These are phyloP conservation scores for Kalmusia sp. DNA, from an alignment of 2,329 filamentous ascomycete species.

Conservation along the genomic window DNA sequence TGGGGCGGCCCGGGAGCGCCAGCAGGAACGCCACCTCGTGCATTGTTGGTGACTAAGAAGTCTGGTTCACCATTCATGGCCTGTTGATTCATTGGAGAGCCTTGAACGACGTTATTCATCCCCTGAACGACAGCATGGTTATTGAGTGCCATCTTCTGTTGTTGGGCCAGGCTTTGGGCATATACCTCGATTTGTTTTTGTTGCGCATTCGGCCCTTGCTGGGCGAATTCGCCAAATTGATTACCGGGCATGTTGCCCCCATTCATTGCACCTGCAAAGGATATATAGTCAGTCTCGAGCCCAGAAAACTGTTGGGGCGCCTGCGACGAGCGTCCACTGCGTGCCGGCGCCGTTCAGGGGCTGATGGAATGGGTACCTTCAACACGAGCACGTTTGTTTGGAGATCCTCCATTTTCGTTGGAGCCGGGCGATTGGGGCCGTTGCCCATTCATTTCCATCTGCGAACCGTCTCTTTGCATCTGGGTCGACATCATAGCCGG, in stretches of 20 bases:
- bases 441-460: conserved; percentile 80
- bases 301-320: conserved; percentile 60
- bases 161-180: conserved; percentile 81
- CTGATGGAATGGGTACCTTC: conserved; percentile 59
- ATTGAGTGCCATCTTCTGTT: conserved; percentile 81
- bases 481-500: conserved; percentile 69
- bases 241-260: conserved; percentile 74
- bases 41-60: conserved; percentile 44
- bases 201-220: conserved; percentile 66
- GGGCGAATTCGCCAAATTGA: conserved; percentile 73
- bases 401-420: conserved; percentile 88
- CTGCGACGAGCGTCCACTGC: conserved; percentile 25
- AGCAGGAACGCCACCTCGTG: conserved; percentile 64
- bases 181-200: conserved; percentile 88
- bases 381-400: conserved; percentile 86
- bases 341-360: conserved; percentile 23
- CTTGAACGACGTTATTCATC: conserved; percentile 75
- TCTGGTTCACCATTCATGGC: conserved; percentile 43
- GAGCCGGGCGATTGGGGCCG: conserved; percentile 82
- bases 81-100: conserved; percentile 81
- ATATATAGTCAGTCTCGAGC: conserved; percentile 62
- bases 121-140: conserved; percentile 81
- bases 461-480: conserved; percentile 88
- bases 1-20: conserved; percentile 58
- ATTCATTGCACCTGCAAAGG: conserved; percentile 76